Evolutionary conservation across 495 filamentous ascomycete genomes (phyloP).

Genomic region (Neurospora terricola): DNA sequence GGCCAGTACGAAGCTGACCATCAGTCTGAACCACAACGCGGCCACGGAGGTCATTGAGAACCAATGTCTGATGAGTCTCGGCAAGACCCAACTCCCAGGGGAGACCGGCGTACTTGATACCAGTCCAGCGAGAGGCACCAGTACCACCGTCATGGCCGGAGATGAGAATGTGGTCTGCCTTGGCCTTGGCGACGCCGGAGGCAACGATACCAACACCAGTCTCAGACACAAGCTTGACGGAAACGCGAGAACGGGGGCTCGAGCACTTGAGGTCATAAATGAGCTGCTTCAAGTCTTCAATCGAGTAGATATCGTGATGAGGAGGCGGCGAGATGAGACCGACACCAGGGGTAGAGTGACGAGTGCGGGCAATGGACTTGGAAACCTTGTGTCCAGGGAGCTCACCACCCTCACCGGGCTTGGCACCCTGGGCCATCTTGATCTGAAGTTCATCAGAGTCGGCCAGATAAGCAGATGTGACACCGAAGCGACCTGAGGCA

Average conservation of each 20-base stretch:
- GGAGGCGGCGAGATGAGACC: constrained; percentile 97
- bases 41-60: constrained; percentile 93
- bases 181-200: constrained; percentile 96
- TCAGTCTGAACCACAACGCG: constrained; percentile 97
- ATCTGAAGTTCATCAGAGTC: constrained; percentile 98
- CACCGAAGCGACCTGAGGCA: constrained; percentile 94
- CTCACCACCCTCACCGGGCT: constrained; percentile 97
- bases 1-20: constrained; percentile 87
- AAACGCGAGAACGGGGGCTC: constrained; percentile 89
- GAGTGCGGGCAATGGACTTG: constrained; percentile 87
- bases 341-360: constrained; percentile 97
- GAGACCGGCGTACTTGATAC: constrained; percentile 98
- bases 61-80: constrained; percentile 97
- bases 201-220: constrained; percentile 98
- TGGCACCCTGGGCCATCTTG: constrained; percentile 99
- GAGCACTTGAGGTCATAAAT: constrained; percentile 99
- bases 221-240: constrained; percentile 97
- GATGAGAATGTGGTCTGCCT: constrained; percentile 96
- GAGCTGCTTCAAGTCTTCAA: constrained; percentile 97
- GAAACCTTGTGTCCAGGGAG: constrained; percentile 98
- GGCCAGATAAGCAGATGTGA: constrained; percentile 96
- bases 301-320: constrained; percentile 99
- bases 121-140: constrained; percentile 96
- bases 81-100: constrained; percentile 98
- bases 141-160: constrained; percentile 98